phyloP scores from a whole-genome alignment of 768 basidiomycete genomes.

The Suillus spraguei region DNA sequence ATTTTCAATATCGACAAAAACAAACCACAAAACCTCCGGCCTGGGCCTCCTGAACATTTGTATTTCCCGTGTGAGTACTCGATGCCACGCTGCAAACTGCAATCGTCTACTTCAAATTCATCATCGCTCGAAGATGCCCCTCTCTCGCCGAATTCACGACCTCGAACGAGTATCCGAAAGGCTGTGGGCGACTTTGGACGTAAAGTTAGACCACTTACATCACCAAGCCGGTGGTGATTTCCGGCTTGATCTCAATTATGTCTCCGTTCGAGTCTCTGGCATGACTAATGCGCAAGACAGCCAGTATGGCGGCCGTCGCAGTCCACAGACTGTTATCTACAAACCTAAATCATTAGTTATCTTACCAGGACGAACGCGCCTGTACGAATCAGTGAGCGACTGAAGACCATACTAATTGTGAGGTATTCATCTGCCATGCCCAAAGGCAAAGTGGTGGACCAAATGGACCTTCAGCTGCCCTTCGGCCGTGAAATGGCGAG shows the following conservation, averaged over 20 bases:
- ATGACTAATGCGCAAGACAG: background rate
- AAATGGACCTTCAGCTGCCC: conserved; percentile 5
- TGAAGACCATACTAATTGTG: background rate
- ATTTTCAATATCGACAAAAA: too few species aligned
- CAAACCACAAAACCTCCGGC: too few species aligned
- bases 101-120: background rate
- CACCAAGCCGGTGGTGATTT: background rate
- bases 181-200: background rate
- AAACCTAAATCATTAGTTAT: background rate
- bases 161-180: background rate
- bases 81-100: background rate
- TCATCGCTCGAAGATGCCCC: background rate
- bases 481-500: conserved; percentile 4
- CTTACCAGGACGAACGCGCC: conserved; percentile 3
- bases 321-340: conserved; percentile 6
- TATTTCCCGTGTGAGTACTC: too few species aligned
- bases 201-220: background rate
- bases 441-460: conserved; percentile 2
- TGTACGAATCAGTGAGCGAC: background rate
- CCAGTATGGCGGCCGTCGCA: background rate
- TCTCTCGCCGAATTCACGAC: background rate
- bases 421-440: background rate
- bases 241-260: conserved; percentile 2
- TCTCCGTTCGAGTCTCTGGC: conserved; percentile 5
- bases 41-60: too few species aligned